These are phyloP conservation scores for Bruguiera hainesii DNA, from an alignment of 441 rosid species.

Conservation along the genomic window DNA sequence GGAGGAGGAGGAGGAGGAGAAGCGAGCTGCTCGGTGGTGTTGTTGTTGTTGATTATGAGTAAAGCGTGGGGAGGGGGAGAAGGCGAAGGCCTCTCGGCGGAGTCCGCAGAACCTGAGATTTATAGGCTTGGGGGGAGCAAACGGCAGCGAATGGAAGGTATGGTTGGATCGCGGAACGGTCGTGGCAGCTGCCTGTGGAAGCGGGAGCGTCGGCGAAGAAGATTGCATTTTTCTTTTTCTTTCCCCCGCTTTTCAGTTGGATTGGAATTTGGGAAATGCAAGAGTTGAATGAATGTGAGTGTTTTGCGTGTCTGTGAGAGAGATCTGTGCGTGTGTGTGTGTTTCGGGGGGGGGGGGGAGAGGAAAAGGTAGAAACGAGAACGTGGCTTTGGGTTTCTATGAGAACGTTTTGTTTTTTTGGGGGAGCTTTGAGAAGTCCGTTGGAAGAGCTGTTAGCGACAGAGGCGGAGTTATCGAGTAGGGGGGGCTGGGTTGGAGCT, in stretches of 20 bases:
- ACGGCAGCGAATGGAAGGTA: constrained; percentile 27
- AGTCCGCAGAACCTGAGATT: constrained; percentile 85
- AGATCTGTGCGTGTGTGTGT: constrained; percentile 24
- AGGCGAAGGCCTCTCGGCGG: constrained; percentile 56
- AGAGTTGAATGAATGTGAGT: background rate
- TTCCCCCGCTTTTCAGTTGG: no score
- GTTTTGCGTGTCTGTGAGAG: background rate
- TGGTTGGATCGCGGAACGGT: constrained; percentile 35
- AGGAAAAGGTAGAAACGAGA: background rate
- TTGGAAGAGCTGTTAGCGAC: constrained; percentile 16
- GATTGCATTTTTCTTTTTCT: constrained; percentile 45
- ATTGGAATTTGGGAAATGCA: background rate
- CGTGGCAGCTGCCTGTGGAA: constrained; percentile 32
- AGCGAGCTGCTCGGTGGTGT: background rate
- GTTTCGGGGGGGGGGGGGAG: background rate
- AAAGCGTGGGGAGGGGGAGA: constrained; percentile 28
- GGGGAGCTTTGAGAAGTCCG: constrained; percentile 38
- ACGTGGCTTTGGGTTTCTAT: background rate
- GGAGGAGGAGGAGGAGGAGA: constrained; percentile 1
- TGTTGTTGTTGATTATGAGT: constrained; percentile 23
- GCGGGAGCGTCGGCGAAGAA: constrained; percentile 42
- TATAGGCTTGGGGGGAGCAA: constrained; percentile 32
- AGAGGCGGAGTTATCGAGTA: constrained; percentile 51
- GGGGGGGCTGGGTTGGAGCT: background rate
- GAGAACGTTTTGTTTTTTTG: background rate